Evolutionary conservation across 2,329 filamentous ascomycete genomes (phyloP).

Genomic region (Drechslerella stenobrocha): DNA sequence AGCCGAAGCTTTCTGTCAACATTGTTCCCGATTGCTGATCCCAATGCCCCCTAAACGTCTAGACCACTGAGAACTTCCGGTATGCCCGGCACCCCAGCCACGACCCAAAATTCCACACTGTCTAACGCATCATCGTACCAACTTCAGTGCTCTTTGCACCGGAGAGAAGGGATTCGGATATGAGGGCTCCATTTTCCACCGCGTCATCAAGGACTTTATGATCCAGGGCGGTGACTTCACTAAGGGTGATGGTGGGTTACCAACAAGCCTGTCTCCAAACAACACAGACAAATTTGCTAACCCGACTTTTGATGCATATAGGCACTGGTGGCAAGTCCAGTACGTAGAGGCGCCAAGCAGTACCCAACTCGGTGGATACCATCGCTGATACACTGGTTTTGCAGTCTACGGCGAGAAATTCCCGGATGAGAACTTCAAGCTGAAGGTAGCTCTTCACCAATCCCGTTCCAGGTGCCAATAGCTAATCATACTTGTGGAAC

Average conservation of each 20-base stretch:
- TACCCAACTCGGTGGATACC: background rate
- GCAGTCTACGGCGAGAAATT: slow-evolving; percentile 79
- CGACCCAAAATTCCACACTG: background rate
- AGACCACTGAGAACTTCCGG: slow-evolving; percentile 62
- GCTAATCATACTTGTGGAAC: too few relatives aligned
- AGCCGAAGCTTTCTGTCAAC: background rate
- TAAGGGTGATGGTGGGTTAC: slow-evolving; percentile 68
- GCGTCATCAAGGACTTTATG: slow-evolving; percentile 92
- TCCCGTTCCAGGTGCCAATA: too few relatives aligned
- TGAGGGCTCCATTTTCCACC: slow-evolving; percentile 83
- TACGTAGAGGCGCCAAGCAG: slow-evolving; percentile 17
- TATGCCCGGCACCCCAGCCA: slow-evolving; percentile 45
- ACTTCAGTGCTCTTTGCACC: slow-evolving; percentile 66
- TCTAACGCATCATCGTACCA: slow-evolving; percentile 10
- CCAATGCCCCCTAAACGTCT: slow-evolving; percentile 50
- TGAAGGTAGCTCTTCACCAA: slow-evolving; percentile 11
- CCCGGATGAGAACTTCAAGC: slow-evolving; percentile 83
- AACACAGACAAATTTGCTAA: slow-evolving; percentile 33
- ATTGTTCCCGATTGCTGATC: background rate
- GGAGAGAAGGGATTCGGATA: slow-evolving; percentile 81
- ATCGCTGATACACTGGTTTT: slow-evolving; percentile 1
- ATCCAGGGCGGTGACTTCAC: slow-evolving; percentile 96
- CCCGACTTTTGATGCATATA: slow-evolving; percentile 54
- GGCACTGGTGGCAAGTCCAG: slow-evolving; percentile 91
- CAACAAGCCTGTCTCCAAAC: slow-evolving; percentile 7